A percentile compares a stretch with the other conserved stretches of the same genome.
phyloP scores from a whole-genome alignment of 306 rosid genomes.

The Cicer yamashitae region DNA sequence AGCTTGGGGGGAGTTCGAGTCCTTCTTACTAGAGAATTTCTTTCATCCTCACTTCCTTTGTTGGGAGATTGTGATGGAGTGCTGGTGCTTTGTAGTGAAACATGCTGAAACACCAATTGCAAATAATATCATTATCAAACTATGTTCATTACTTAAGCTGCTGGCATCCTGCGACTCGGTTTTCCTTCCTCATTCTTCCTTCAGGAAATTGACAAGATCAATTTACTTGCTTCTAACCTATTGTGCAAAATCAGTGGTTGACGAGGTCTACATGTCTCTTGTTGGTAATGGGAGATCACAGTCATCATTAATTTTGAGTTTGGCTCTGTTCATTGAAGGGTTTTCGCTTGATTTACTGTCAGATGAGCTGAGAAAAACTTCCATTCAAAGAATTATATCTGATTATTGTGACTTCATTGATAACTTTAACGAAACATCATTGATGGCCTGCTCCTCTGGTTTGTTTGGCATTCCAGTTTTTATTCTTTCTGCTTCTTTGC shows the following conservation, averaged over 20 bases:
- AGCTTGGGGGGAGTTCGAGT: conserved; percentile 72
- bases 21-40: conserved; percentile 75
- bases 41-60: conserved; percentile 95
- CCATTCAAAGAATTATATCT: conserved; percentile 56
- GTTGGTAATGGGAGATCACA: conserved; percentile 62
- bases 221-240: conserved; percentile 64
- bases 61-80: conserved; percentile 87
- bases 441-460: conserved; percentile 47
- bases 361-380: conserved; percentile 61
- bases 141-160: conserved; percentile 69
- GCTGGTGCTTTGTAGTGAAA: conserved; percentile 84
- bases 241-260: conserved; percentile 63
- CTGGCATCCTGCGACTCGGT: conserved; percentile 71
- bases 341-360: conserved; percentile 77
- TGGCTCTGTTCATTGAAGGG: conserved; percentile 78
- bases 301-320: conserved; percentile 53
- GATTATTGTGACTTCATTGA: conserved; percentile 68
- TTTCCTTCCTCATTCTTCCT: conserved; percentile 62
- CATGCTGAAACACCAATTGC: conserved; percentile 68
- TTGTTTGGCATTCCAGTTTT: conserved; percentile 69
- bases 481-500: conserved; percentile 74
- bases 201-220: conserved; percentile 82
- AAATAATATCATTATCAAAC: conserved; percentile 54
- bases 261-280: conserved; percentile 62
- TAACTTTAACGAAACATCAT: conserved; percentile 61